A percentile compares a stretch with the other conserved stretches of the same genome.
These are phyloP conservation scores for Dimargaris verticillata DNA, from an alignment of 192 early-diverging fungal species.

Conservation along the genomic window DNA sequence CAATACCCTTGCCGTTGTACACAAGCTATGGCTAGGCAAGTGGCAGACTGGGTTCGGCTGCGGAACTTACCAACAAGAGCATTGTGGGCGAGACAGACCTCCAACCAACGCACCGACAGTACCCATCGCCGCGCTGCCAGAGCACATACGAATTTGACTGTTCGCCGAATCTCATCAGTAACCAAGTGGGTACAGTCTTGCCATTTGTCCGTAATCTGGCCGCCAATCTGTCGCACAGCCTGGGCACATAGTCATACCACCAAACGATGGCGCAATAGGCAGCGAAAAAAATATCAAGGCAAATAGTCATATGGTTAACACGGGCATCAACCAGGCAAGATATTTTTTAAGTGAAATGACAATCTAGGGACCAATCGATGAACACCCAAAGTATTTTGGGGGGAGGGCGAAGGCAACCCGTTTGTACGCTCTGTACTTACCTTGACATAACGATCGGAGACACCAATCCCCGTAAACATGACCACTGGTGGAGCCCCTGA, in stretches of 20 bases:
- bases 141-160: conserved; percentile 4
- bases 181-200: conserved; percentile 4
- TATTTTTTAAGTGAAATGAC: too few species aligned
- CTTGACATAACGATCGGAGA: not conserved
- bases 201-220: conserved; percentile 4
- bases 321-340: too few species aligned
- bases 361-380: too few species aligned
- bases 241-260: not conserved
- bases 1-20: too few species aligned
- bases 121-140: not conserved
- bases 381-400: too few species aligned
- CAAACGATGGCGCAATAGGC: too few species aligned
- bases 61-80: not conserved
- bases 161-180: not conserved
- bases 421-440: not conserved
- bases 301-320: too few species aligned
- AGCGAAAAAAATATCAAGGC: too few species aligned
- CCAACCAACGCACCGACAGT: not conserved
- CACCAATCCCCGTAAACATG: conserved; percentile 2
- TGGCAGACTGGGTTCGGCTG: too few species aligned
- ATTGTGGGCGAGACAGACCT: not conserved
- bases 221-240: not conserved
- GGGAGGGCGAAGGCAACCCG: too few species aligned
- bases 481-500: not conserved
- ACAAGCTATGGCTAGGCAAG: too few species aligned